phyloP scores from a whole-genome alignment of 83 land plant species.

The Larix sibirica region DNA sequence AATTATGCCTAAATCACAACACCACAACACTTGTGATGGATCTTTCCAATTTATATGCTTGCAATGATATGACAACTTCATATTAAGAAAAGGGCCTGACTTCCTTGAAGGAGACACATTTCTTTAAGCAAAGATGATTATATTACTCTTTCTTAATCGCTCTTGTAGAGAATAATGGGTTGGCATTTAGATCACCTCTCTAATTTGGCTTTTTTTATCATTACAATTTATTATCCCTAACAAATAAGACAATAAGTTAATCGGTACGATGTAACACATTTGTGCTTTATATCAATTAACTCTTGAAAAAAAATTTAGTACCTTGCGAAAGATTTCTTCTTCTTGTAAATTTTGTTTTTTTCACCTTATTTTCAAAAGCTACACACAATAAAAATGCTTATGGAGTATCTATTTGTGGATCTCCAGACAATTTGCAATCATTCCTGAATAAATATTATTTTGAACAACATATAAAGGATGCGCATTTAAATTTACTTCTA shows the following conservation, averaged over 20 bases:
- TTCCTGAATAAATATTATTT: constrained; percentile 43
- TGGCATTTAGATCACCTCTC: not conserved
- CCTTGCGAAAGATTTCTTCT: not conserved
- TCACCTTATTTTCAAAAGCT: constrained; percentile 27
- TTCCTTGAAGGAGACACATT: too few relatives aligned
- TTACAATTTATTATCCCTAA: not conserved
- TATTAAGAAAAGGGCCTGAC: too few relatives aligned
- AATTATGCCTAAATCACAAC: too few relatives aligned
- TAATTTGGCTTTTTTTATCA: not conserved
- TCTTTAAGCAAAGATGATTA: too few relatives aligned
- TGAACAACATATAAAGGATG: constrained; percentile 36
- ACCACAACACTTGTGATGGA: too few relatives aligned
- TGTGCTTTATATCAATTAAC: not conserved
- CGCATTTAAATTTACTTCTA: constrained; percentile 31
- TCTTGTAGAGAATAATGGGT: too few relatives aligned
- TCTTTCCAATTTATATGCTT: too few relatives aligned
- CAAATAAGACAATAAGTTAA: not conserved
- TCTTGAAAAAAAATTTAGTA: not conserved
- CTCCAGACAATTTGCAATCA: constrained; percentile 46
- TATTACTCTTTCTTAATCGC: too few relatives aligned
- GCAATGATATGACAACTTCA: too few relatives aligned
- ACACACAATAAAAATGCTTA: constrained; percentile 43
- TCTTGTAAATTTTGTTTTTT: not conserved
- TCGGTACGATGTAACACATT: not conserved
- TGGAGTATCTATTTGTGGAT: constrained; percentile 55